Percentiles rank a stretch among this genome's conserved stretches.
phyloP scores from a whole-genome alignment of 2,329 filamentous ascomycete species.

The Aspergillus thermomutatus region DNA sequence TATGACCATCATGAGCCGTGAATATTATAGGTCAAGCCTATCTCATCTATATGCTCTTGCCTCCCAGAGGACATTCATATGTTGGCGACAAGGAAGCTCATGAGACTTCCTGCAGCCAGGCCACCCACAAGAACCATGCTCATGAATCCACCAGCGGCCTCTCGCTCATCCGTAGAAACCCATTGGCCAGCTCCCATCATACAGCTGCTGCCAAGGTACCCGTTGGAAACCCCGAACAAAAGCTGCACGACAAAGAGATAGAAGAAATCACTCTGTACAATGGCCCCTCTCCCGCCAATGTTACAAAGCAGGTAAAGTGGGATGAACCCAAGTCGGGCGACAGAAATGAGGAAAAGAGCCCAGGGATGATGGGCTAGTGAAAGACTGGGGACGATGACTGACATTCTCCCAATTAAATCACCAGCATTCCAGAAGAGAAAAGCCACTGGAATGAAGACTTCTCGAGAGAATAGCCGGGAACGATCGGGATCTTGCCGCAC shows the following conservation, averaged over 20 bases:
- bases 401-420: slow-evolving; percentile 73
- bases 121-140: slow-evolving; percentile 82
- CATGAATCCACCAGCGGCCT: slow-evolving; percentile 94
- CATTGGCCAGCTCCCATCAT: slow-evolving; percentile 88
- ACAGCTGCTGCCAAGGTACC: slow-evolving; percentile 78
- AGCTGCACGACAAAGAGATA: slow-evolving; percentile 83
- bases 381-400: slow-evolving; percentile 58
- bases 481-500: slow-evolving; percentile 38
- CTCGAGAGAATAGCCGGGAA: slow-evolving; percentile 61
- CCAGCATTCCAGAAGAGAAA: slow-evolving; percentile 94
- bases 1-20: not conserved
- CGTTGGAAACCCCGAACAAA: slow-evolving; percentile 79
- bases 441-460: slow-evolving; percentile 81
- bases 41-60: not conserved
- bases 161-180: slow-evolving; percentile 77
- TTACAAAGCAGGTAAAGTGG: slow-evolving; percentile 92
- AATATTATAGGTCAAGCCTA: not conserved
- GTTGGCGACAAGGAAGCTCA: slow-evolving; percentile 73
- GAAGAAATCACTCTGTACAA: slow-evolving; percentile 76
- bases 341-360: slow-evolving; percentile 63
- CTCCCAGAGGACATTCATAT: slow-evolving; percentile 6
- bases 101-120: slow-evolving; percentile 76
- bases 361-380: slow-evolving; percentile 60
- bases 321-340: slow-evolving; percentile 67
- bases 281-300: slow-evolving; percentile 69